phyloP scores from a whole-genome alignment of 164 flowering plant genomes.

The Tinospora cordifolia region DNA sequence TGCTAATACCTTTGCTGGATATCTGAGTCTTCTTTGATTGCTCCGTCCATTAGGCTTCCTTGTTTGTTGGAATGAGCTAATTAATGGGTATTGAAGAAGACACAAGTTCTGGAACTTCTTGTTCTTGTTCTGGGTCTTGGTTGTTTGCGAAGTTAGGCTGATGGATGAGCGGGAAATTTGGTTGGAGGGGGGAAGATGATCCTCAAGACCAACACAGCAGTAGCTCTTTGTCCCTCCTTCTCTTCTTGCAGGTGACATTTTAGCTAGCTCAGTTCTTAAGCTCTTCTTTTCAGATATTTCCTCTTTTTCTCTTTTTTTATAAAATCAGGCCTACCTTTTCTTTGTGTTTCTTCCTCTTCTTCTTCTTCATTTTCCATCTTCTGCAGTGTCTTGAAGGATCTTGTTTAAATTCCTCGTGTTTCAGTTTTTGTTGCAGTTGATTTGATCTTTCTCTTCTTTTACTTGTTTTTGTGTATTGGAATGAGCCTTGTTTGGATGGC shows the following conservation, averaged over 20 bases:
- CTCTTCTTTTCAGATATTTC: no score
- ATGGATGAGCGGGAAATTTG: conserved; percentile 25
- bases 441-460: background rate
- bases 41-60: conserved; percentile 24
- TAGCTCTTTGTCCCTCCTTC: conserved; percentile 8
- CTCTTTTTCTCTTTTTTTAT: no score
- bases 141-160: conserved; percentile 8
- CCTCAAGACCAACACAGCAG: conserved; percentile 19
- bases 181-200: conserved; percentile 24
- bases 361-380: background rate
- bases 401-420: background rate
- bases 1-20: conserved; percentile 16
- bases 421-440: background rate
- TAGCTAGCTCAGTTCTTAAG: background rate
- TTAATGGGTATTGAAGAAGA: no score
- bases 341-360: background rate
- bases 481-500: background rate
- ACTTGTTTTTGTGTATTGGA: background rate
- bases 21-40: conserved; percentile 21
- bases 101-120: conserved; percentile 9
- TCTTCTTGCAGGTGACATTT: conserved; percentile 24
- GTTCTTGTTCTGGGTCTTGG: background rate
- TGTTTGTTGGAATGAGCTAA: conserved; percentile 3
- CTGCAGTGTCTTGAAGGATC: background rate
- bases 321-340: background rate